Percentiles rank a stretch among this genome's conserved stretches.
These are phyloP conservation scores for Candida chilensis DNA, from an alignment of 805 yeast species.

Conservation along the genomic window DNA sequence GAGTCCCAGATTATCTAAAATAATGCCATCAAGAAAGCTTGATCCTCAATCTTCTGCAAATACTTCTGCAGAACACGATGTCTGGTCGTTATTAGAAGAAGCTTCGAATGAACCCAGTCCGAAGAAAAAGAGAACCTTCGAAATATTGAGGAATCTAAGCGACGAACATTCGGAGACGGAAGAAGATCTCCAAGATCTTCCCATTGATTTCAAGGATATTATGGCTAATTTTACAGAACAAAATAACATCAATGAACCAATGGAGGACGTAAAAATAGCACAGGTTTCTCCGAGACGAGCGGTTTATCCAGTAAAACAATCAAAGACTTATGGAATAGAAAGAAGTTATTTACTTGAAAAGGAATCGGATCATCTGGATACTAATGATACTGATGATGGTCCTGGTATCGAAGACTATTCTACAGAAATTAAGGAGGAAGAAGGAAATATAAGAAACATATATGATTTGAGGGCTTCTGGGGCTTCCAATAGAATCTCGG, in stretches of 20 bases:
- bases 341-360: conserved; percentile 12
- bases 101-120: neutral
- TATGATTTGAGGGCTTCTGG: conserved; percentile 22
- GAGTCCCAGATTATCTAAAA: too few relatives aligned
- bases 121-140: neutral
- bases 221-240: conserved; percentile 1
- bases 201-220: neutral
- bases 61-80: neutral
- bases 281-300: conserved; percentile 1
- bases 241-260: conserved; percentile 4
- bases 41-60: neutral
- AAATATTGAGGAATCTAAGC: neutral
- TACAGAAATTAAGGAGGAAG: conserved; percentile 7
- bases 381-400: conserved; percentile 4
- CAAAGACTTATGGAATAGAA: conserved; percentile 15
- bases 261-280: conserved; percentile 2
- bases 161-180: neutral
- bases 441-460: conserved; percentile 6
- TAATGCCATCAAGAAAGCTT: too few relatives aligned
- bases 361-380: conserved; percentile 5
- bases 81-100: neutral
- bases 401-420: too few relatives aligned
- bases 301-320: neutral
- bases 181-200: neutral
- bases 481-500: conserved; percentile 6